Evolutionary conservation across 2,329 filamentous ascomycete genomes (phyloP).

Genomic region (Botrytis aclada): DNA sequence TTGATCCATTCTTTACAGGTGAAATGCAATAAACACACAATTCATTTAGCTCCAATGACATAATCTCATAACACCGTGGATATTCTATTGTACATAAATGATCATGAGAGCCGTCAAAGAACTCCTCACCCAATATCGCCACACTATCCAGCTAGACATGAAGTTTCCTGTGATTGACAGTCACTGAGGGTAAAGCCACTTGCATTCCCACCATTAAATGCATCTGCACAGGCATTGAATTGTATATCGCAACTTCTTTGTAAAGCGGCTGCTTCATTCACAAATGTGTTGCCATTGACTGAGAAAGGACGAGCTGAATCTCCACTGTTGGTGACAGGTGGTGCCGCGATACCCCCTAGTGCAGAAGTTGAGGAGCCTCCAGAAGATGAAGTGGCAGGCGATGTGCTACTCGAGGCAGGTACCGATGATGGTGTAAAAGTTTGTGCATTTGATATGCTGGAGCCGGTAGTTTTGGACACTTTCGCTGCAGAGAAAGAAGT

Average conservation of each 20-base stretch:
- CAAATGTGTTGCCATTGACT: conserved; percentile 57
- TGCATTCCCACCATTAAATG: conserved; percentile 49
- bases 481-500: neutral
- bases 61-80: neutral
- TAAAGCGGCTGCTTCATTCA: conserved; percentile 51
- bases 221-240: conserved; percentile 57
- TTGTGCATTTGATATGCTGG: neutral
- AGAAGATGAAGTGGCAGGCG: neutral
- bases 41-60: neutral
- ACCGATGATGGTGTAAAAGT: neutral
- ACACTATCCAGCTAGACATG: conserved; percentile 19
- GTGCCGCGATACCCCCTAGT: conserved; percentile 50
- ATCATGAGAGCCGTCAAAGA: neutral
- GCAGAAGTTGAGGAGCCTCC: conserved; percentile 10
- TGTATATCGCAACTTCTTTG: conserved; percentile 62
- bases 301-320: conserved; percentile 51
- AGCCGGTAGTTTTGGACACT: neutral
- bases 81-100: neutral
- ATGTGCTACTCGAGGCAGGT: neutral
- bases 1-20: too few species aligned
- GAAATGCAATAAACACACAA: neutral
- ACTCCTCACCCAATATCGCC: too few species aligned
- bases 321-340: conserved; percentile 49
- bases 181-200: conserved; percentile 26
- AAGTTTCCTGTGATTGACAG: conserved; percentile 28